Conservation (phyloP, 2,329 filamentous ascomycete genomes). For the Trichophyton schoenleinii region DNA sequence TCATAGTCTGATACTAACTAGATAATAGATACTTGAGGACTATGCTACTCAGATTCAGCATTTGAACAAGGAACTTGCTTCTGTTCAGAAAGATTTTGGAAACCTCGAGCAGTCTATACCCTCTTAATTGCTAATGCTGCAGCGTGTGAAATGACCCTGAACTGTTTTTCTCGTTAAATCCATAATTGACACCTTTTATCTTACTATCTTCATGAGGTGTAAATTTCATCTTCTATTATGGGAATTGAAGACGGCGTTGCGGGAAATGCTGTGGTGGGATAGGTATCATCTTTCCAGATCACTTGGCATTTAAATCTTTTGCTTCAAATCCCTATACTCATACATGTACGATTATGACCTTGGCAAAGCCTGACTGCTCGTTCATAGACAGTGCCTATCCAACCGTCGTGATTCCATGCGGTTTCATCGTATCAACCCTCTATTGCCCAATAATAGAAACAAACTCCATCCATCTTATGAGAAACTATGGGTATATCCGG, state of each 20-base stretch:
- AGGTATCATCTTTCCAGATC: background rate
- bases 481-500: background rate
- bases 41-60: conserved; percentile 43
- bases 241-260: background rate
- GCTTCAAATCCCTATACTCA: conserved; percentile 1
- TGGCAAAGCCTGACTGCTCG: background rate
- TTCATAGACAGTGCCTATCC: background rate
- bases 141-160: background rate
- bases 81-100: conserved; percentile 47
- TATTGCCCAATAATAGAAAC: background rate
- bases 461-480: background rate
- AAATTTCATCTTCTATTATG: background rate
- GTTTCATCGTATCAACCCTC: background rate
- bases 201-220: background rate
- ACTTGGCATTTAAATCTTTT: background rate
- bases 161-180: background rate
- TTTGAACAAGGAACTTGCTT: conserved; percentile 47
- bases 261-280: background rate
- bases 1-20: conserved; percentile 10
- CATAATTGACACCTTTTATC: background rate
- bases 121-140: background rate
- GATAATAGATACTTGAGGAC: conserved; percentile 37
- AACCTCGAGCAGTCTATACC: conserved; percentile 37
- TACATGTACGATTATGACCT: conserved; percentile 3
- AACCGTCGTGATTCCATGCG: background rate